phyloP scores from a whole-genome alignment of 257 asterid genomes.

The Primulina eburnea region DNA sequence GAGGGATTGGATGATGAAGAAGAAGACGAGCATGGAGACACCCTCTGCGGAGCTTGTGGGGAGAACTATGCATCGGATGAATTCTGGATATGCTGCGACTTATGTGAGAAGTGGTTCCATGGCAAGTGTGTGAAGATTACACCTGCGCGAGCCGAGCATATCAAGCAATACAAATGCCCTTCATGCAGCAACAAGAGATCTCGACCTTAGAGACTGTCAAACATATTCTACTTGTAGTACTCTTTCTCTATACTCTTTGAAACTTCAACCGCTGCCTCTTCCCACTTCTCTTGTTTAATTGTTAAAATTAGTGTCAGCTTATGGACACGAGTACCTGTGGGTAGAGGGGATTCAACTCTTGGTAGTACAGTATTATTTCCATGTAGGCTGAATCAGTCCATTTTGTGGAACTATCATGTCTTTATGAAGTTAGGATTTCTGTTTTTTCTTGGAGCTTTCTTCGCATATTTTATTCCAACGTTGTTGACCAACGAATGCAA shows the following conservation, averaged over 20 bases:
- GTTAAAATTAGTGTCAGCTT: constrained; percentile 24
- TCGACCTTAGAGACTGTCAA: constrained; percentile 36
- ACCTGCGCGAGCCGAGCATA: constrained; percentile 68
- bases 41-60: constrained; percentile 66
- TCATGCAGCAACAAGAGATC: constrained; percentile 71
- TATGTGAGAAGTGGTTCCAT: constrained; percentile 84
- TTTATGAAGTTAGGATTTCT: constrained; percentile 15
- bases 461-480: neutral
- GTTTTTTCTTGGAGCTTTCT: constrained; percentile 17
- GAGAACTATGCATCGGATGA: constrained; percentile 59
- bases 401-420: constrained; percentile 15
- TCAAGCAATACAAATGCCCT: constrained; percentile 83
- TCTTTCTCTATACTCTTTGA: neutral
- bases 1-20: constrained; percentile 61
- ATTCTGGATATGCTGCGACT: constrained; percentile 84
- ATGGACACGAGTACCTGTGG: constrained; percentile 20
- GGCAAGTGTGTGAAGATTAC: constrained; percentile 87
- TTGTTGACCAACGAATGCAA: neutral
- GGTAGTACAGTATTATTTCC: constrained; percentile 26
- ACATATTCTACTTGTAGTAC: neutral
- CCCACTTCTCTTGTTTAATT: constrained; percentile 21
- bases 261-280: neutral
- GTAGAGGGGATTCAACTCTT: constrained; percentile 21
- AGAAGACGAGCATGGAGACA: constrained; percentile 64
- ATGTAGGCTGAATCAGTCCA: constrained; percentile 17